Conservation (phyloP, 2,329 filamentous ascomycete genomes). For the Venturia aucupariae region DNA sequence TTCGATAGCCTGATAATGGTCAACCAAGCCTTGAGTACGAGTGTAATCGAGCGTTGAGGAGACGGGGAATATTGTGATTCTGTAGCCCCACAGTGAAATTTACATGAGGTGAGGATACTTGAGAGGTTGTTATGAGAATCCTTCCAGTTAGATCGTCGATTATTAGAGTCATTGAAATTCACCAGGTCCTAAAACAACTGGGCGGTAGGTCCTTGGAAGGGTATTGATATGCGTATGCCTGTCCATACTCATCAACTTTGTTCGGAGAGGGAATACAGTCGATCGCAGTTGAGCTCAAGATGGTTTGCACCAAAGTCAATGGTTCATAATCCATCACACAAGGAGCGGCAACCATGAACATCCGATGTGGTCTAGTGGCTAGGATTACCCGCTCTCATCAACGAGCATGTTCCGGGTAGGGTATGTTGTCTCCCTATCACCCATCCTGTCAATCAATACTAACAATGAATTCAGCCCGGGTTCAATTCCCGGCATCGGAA, state of each 20-base stretch:
- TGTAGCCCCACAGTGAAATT: not conserved
- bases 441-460: too few relatives aligned
- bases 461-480: not conserved
- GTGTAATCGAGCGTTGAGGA: not conserved
- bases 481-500: not conserved
- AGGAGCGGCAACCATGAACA: not conserved
- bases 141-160: not conserved
- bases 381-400: constrained; percentile 5
- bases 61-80: not conserved
- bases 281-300: not conserved
- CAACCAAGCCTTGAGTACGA: not conserved
- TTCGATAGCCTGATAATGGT: not conserved
- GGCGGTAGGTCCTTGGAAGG: not conserved
- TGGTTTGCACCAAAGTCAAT: not conserved
- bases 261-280: not conserved
- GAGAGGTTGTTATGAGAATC: not conserved
- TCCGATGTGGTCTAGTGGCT: constrained; percentile 7
- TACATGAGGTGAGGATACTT: not conserved
- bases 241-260: not conserved
- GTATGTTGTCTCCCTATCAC: constrained; percentile 2
- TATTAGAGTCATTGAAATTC: not conserved
- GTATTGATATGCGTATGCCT: not conserved
- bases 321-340: not conserved
- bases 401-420: constrained; percentile 6
- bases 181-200: not conserved